Conservation (phyloP, 2,329 filamentous ascomycete genomes). For the Monosporascus sp. region DNA sequence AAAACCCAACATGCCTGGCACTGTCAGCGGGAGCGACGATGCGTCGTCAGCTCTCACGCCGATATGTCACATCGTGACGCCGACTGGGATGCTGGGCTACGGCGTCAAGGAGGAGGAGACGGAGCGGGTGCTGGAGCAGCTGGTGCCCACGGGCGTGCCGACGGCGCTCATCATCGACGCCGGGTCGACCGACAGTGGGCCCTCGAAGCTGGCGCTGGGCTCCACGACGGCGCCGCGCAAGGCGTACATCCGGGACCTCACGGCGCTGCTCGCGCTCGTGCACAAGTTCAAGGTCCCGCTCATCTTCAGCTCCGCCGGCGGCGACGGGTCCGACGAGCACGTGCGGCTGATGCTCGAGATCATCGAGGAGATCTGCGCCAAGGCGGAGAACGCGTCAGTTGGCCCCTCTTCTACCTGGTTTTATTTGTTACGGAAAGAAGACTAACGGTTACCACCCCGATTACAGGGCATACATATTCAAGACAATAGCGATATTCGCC, state of each 20-base stretch:
- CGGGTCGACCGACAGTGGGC: slow-evolving; percentile 31
- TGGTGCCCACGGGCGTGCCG: slow-evolving; percentile 21
- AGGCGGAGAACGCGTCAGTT: slow-evolving; percentile 17
- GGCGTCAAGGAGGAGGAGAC: slow-evolving; percentile 34
- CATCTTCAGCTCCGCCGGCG: slow-evolving; percentile 40
- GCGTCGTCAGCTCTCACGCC: slow-evolving; percentile 2
- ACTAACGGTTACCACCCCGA: too few relatives aligned
- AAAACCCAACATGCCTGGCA: background rate
- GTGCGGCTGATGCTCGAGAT: slow-evolving; percentile 35
- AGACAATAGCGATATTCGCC: slow-evolving; percentile 33
- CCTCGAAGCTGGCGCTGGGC: slow-evolving; percentile 36
- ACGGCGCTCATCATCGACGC: slow-evolving; percentile 30
- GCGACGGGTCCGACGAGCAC: slow-evolving; percentile 41
- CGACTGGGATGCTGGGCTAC: slow-evolving; percentile 45
- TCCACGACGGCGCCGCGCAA: slow-evolving; percentile 33
- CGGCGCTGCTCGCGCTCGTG: slow-evolving; percentile 30
- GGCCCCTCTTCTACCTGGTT: too few relatives aligned
- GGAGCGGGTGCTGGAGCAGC: slow-evolving; percentile 14
- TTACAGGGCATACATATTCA: slow-evolving; percentile 21
- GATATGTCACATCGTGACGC: slow-evolving; percentile 38
- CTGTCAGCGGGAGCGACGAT: too few relatives aligned
- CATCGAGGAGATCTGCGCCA: slow-evolving; percentile 28
- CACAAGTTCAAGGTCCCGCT: slow-evolving; percentile 31
- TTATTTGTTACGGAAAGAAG: too few relatives aligned
- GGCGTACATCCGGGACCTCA: slow-evolving; percentile 38